Evolutionary conservation across 768 basidiomycete species (phyloP), one percentile per base, ranked within the genome.

Genomic region (Kwoniella dendrophila): DNA sequence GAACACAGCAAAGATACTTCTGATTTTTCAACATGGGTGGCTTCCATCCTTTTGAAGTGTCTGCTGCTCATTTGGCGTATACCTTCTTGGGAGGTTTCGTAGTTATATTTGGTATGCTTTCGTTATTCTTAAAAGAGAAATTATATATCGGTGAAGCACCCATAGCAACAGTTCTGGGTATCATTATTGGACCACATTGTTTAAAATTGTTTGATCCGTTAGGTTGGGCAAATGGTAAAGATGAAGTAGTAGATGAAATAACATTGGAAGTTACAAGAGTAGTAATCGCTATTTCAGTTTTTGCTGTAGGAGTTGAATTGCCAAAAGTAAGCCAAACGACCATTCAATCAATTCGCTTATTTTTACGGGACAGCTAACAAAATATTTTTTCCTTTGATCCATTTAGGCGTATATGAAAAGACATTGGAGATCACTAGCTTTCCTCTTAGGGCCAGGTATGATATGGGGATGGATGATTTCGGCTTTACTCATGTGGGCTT

Each of bases 251-350:
- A 11, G 90, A 97, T 79, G 80, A 81, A 24, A 90, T 99, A 62
- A 94, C 92, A 1, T 84, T 99, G 61, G 96, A 99, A 79, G 80
- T 95, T 18, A 93, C 91, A 8, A 85, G 96, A 16, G 87, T 98
- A 59, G 89, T 98, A 45, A 86, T 99, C 32, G 96, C 95, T 16
- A 89, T 98, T 56, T 92, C 92, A 20, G 95, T 99, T 0, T 99
- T 99, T 77, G 95, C 95, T 7, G 91, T 99, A 56, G 96, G 96
- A 16, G 96, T 98, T 24, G 96, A 99, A 76, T 82, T 98, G 75
- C 96, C 96, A n/a, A 79, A 80, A 67, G 80, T 79, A 38, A 53
- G 78, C n/a, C n/a, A n/a, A n/a, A n/a, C 6, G 41, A 43, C 18
- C 12, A 20, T 63, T 20, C 41, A 8, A 8, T 38, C 36, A 38